phyloP scores from a whole-genome alignment of 73 alveolate genomes.

The Paramecium sonneborni region DNA sequence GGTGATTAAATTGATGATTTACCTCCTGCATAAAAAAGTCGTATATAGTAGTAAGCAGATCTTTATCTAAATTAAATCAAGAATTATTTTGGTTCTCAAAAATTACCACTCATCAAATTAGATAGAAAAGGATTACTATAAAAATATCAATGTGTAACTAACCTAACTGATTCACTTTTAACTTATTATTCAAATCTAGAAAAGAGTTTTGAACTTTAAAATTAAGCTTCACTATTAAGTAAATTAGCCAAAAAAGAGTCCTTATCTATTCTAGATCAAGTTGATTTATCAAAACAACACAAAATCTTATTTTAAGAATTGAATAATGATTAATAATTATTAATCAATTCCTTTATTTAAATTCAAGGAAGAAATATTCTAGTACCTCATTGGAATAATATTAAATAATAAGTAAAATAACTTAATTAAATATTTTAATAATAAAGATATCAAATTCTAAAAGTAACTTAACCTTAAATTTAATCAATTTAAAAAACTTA shows the following conservation, averaged over 20 bases:
- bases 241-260: neutral
- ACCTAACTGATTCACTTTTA: neutral
- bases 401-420: neutral
- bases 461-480: constrained; percentile 18
- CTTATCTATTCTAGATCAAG: neutral
- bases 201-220: neutral
- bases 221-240: neutral
- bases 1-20: neutral
- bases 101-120: neutral
- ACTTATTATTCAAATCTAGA: constrained; percentile 5
- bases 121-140: neutral
- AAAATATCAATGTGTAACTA: neutral
- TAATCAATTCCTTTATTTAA: neutral
- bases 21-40: neutral
- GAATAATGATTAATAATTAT: neutral
- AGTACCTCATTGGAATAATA: constrained; percentile 5
- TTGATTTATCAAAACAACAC: neutral
- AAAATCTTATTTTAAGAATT: neutral
- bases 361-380: neutral
- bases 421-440: neutral
- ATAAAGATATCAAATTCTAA: neutral
- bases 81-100: neutral
- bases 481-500: constrained; percentile 14
- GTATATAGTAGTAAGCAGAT: neutral
- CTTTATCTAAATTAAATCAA: neutral